Percentiles rank a stretch among this genome's conserved stretches.
Evolutionary conservation across 208 protist species (phyloP).

Genomic region (Trypanosoma avium): DNA sequence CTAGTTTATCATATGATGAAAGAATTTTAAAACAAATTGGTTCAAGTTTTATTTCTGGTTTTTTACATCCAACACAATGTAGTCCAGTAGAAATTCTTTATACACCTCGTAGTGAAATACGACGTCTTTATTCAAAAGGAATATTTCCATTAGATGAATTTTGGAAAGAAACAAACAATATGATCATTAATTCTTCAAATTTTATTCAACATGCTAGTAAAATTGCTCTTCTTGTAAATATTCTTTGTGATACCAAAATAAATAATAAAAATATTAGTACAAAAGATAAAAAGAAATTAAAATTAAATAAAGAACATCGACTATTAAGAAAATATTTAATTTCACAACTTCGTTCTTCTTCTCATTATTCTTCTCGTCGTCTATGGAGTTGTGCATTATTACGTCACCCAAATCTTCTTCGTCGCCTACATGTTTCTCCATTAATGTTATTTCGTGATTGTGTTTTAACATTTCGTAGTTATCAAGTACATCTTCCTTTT

Average conservation of each 20-base stretch:
- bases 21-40: slow-evolving; percentile 17
- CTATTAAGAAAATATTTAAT: slow-evolving; percentile 20
- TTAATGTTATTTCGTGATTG: slow-evolving; percentile 29
- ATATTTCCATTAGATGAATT: neutral
- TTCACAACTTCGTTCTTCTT: slow-evolving; percentile 19
- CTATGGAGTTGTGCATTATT: slow-evolving; percentile 27
- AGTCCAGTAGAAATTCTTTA: slow-evolving; percentile 15
- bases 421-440: slow-evolving; percentile 37
- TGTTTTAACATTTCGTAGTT: slow-evolving; percentile 43
- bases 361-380: slow-evolving; percentile 19
- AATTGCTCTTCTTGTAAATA: neutral
- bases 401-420: slow-evolving; percentile 33
- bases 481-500: slow-evolving; percentile 24
- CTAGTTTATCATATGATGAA: slow-evolving; percentile 18
- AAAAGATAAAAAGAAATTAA: neutral
- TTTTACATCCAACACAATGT: slow-evolving; percentile 18
- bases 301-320: slow-evolving; percentile 1
- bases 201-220: slow-evolving; percentile 7
- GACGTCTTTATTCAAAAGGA: neutral
- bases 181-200: neutral
- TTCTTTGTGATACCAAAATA: neutral
- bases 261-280: neutral
- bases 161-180: neutral
- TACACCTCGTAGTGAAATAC: slow-evolving; percentile 24
- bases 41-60: slow-evolving; percentile 5